Conservation (phyloP, 257 asterid genomes). For the Solanum habrochaites region DNA sequence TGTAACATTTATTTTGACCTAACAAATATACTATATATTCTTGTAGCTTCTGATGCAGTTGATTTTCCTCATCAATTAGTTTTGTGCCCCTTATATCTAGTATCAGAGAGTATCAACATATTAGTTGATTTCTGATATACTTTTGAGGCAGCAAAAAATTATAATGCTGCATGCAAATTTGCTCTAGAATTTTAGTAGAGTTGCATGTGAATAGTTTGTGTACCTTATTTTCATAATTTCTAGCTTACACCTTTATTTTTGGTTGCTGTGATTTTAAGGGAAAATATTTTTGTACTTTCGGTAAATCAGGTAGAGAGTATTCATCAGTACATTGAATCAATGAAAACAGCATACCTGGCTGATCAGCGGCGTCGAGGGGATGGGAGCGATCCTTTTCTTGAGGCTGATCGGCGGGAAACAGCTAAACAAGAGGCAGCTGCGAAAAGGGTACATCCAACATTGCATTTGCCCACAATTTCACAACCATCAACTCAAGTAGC, state of each 20-base stretch:
- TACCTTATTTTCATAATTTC: background rate
- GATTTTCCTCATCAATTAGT: background rate
- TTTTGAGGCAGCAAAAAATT: background rate
- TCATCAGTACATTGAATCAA: slow-evolving; percentile 91
- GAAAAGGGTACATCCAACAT: slow-evolving; percentile 84
- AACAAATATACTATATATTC: background rate
- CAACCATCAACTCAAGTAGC: slow-evolving; percentile 45
- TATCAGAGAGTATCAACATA: background rate
- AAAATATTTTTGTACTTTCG: background rate
- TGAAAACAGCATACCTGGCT: slow-evolving; percentile 88
- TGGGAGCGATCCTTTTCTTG: slow-evolving; percentile 77
- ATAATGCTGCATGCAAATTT: background rate
- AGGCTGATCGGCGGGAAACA: slow-evolving; percentile 89
- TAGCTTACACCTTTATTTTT: background rate
- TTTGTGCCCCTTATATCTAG: background rate
- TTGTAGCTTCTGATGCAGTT: background rate
- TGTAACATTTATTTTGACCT: background rate
- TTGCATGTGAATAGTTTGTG: background rate
- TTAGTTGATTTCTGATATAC: background rate
- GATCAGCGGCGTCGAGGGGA: slow-evolving; percentile 83
- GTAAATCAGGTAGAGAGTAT: slow-evolving; percentile 67
- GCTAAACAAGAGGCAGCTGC: slow-evolving; percentile 98
- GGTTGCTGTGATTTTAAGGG: background rate
- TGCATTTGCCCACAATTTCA: slow-evolving; percentile 64
- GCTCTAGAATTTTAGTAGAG: background rate